Evolutionary conservation across 148 eudicot species (phyloP).

Genomic region (Chenopodium formosanum): DNA sequence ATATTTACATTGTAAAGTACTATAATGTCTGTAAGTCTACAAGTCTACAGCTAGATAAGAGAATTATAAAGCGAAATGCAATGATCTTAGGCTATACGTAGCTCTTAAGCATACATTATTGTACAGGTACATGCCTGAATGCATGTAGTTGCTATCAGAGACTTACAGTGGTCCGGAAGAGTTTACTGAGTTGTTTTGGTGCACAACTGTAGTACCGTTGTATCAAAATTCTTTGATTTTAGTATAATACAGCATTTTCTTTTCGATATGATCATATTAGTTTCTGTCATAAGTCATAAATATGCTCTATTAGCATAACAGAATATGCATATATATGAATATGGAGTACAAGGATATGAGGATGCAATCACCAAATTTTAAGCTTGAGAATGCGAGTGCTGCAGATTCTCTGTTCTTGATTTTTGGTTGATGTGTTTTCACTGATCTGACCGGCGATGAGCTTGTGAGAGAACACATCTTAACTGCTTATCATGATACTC

Average conservation of each 20-base stretch:
- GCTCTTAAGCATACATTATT: neutral
- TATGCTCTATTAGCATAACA: neutral
- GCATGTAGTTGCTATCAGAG: neutral
- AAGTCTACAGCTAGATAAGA: neutral
- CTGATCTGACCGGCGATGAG: neutral
- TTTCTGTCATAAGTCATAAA: no score
- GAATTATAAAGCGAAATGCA: neutral
- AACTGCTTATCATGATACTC: neutral
- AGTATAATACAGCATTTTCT: no score
- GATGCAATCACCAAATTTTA: neutral
- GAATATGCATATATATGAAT: neutral
- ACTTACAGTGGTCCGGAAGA: neutral
- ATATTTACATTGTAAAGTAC: no score
- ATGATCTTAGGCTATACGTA: neutral
- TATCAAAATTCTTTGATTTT: no score
- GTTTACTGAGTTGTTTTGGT: no score
- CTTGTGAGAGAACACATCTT: neutral
- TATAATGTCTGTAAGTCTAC: no score
- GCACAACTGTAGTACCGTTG: no score
- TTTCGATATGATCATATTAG: no score
- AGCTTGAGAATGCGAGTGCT: neutral
- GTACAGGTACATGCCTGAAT: neutral
- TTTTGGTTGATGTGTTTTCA: neutral
- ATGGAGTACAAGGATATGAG: neutral
- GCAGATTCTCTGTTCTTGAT: no score